Conservation (phyloP, 371 early-diverging fungal species). For the Caulochytrium protostelioides region DNA sequence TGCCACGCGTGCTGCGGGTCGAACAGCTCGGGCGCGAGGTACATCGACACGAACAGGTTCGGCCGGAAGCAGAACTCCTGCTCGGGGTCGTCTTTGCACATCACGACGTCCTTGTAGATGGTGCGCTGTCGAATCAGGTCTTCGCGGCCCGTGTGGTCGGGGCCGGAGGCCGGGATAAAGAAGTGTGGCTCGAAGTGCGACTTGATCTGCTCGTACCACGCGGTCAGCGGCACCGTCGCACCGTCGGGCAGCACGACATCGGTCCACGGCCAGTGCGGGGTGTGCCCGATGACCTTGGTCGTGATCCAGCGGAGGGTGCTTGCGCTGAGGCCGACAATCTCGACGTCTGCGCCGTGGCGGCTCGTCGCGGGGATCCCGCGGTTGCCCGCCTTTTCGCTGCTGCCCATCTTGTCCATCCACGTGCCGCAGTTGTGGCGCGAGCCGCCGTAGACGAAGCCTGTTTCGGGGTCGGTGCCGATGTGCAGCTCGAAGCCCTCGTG, state of each 20-base stretch:
- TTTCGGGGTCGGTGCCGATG: conserved; percentile 20
- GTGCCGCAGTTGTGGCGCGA: conserved; percentile 88
- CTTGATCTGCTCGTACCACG: not conserved
- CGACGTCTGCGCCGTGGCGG: conserved; percentile 77
- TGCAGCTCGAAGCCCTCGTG: conserved; percentile 70
- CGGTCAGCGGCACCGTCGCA: not conserved
- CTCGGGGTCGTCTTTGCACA: no score
- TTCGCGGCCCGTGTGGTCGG: conserved; percentile 59
- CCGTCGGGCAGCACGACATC: conserved; percentile 16
- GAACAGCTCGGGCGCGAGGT: conserved; percentile 90
- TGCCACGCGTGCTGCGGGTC: conserved; percentile 40
- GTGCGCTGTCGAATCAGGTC: conserved; percentile 56
- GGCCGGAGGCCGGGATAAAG: no score
- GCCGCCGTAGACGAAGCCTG: conserved; percentile 73
- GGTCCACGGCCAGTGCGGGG: conserved; percentile 22
- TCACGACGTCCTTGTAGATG: conserved; percentile 95
- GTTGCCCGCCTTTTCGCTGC: conserved; percentile 70
- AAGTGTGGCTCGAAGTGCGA: not conserved
- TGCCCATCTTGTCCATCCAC: conserved; percentile 99
- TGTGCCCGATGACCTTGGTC: conserved; percentile 14
- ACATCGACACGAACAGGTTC: no score
- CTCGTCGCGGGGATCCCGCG: conserved; percentile 81
- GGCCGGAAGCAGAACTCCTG: no score
- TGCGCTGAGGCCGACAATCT: conserved; percentile 74
- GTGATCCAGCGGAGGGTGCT: conserved; percentile 54